Base-by-base conservation (phyloP, 768 basidiomycete species). In the Lactifluus piperatus region DNA sequence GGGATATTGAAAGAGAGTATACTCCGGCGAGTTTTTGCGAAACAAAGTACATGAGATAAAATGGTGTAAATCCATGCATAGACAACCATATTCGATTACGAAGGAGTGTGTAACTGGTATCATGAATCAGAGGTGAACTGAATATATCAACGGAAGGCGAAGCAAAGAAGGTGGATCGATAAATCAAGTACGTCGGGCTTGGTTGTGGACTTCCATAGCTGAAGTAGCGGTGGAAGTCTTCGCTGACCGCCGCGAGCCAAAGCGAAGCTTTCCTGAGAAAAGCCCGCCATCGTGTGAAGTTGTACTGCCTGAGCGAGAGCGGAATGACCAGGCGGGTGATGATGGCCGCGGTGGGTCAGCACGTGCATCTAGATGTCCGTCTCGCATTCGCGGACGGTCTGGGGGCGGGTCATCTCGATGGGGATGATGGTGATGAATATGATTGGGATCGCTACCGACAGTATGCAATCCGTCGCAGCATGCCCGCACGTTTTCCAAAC, bases 401-500 rank as follows among this genome's bases (percentile, higher is more conserved):
- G 67, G 65, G 34, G 65, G 67, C 48, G 57, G 61, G 48, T 69
- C 64, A 32, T 64, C 62, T 57, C 63, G 71, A 64, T 62, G 53
- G 24, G 73, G 71, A 56, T 76, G 72, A 54, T 81, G 75, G 62
- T 79, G 74, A 55, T 80, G 75, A 49, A 83, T 81, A 37, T 84
- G 81, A 50, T 81, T 78, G 41, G 74, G 73, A 16, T 76, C 74
- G 59, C 79, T 80, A 0, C 90, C 89, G 18, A 94, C 89, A 1
- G 90, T 92, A 71, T 94, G 91, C 52, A 82, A 78, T 20, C 90
- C 91, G 69, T 91, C 89, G 66, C 90, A 93, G 69, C 91, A 93
- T 1, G 88, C 93, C 24, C 95, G 81, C 22, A 97, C 94, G 67
- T 98, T 97, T 75, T 97, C 94, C 55, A 98, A 71, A 0, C 93